Conservation (phyloP, 192 early-diverging fungal genomes). For the Mortierella alpina region DNA sequence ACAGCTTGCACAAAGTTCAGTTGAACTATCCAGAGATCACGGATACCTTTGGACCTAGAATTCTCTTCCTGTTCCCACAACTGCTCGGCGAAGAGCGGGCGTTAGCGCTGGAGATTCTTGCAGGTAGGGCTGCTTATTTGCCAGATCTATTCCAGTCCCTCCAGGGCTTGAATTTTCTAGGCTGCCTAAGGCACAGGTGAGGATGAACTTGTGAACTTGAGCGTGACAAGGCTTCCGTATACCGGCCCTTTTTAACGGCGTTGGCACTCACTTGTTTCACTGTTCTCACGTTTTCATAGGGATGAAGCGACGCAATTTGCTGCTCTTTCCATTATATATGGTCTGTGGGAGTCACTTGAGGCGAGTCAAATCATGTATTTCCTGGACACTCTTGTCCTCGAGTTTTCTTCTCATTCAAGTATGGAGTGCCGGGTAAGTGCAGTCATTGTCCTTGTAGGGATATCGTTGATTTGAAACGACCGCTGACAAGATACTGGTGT, state of each 20-base stretch:
- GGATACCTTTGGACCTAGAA: conserved; percentile 41
- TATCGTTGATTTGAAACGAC: neutral
- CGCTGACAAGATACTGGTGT: neutral
- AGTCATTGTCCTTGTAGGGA: neutral
- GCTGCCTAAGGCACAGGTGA: conserved; percentile 62
- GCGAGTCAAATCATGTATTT: conserved; percentile 60
- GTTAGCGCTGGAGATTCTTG: conserved; percentile 65
- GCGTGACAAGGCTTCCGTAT: neutral
- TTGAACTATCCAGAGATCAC: conserved; percentile 54
- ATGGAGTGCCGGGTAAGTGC: conserved; percentile 61
- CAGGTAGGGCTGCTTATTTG: conserved; percentile 58
- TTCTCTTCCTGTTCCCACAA: conserved; percentile 65
- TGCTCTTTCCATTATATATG: conserved; percentile 64
- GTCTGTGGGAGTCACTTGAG: conserved; percentile 54
- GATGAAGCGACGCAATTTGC: conserved; percentile 69
- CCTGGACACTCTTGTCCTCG: conserved; percentile 54
- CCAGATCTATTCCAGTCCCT: conserved; percentile 67
- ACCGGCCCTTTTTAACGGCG: neutral
- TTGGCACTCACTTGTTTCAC: neutral
- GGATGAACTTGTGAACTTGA: neutral
- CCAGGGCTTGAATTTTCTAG: conserved; percentile 60
- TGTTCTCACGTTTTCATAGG: conserved; percentile 18
- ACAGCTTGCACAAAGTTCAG: conserved; percentile 57
- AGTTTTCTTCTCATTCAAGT: conserved; percentile 65
- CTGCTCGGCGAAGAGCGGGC: conserved; percentile 57